Conservation (phyloP, 2,329 filamentous ascomycete genomes). For the Falciphora oryzae region DNA sequence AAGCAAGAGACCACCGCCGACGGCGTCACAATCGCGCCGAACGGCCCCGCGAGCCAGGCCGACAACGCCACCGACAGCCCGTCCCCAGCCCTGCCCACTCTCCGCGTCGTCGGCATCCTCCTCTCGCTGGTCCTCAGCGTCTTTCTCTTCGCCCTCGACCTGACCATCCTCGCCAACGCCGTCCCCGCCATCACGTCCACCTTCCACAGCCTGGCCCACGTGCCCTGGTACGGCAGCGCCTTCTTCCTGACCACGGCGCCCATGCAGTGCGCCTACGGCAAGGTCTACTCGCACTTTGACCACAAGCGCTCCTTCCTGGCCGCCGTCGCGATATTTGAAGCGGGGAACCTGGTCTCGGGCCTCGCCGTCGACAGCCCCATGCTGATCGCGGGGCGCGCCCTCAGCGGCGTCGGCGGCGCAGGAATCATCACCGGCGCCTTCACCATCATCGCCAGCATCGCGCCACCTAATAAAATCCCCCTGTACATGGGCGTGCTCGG, state of each 20-base stretch:
- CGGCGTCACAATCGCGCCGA: background rate
- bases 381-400: slow-evolving; percentile 48
- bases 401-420: slow-evolving; percentile 45
- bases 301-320: slow-evolving; percentile 29
- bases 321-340: slow-evolving; percentile 44
- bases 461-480: slow-evolving; percentile 34
- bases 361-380: slow-evolving; percentile 39
- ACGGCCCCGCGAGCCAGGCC: background rate
- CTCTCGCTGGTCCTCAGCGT: slow-evolving; percentile 2
- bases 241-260: slow-evolving; percentile 32
- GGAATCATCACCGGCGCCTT: slow-evolving; percentile 45
- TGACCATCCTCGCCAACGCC: slow-evolving; percentile 9
- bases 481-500: slow-evolving; percentile 17
- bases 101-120: slow-evolving; percentile 2
- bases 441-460: slow-evolving; percentile 40
- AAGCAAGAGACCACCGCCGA: background rate
- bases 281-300: slow-evolving; percentile 38
- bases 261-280: slow-evolving; percentile 45
- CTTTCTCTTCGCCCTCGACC: slow-evolving; percentile 8
- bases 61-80: background rate
- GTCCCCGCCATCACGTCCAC: slow-evolving; percentile 6
- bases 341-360: slow-evolving; percentile 48
- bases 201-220: slow-evolving; percentile 13
- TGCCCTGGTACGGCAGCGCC: slow-evolving; percentile 19
- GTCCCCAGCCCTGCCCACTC: background rate